A percentile compares a stretch with the other conserved stretches of the same genome.
Evolutionary conservation across 176 grass and related monocot species (phyloP).

Genomic region (sorghum (Sorghum bicolor)): Sorghum_bicolor_NCBIv3 NC_012879.2:54821501-54822000

Average conservation of each 20-base stretch:
- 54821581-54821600: too few species aligned
- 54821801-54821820: neutral
- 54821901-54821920: neutral
- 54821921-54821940: neutral
- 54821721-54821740: too few species aligned
- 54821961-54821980: constrained; percentile 2
- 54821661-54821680: too few species aligned
- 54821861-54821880: neutral
- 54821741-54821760: too few species aligned
- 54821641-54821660: too few species aligned
- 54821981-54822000: constrained; percentile 19
- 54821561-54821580: too few species aligned
- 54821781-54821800: neutral
- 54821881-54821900: neutral
- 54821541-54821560: too few species aligned
- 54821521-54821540: too few species aligned
- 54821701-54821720: too few species aligned
- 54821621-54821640: too few species aligned
- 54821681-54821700: too few species aligned
- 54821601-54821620: too few species aligned
- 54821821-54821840: constrained; percentile 5
- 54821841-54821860: neutral
- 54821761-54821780: constrained; percentile 15
- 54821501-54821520: constrained; percentile 22
- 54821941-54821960: neutral